A percentile compares a stretch with the other conserved stretches of the same genome.
Evolutionary conservation across 192 early-diverging fungal genomes (phyloP).

Genomic region (Linnemannia exigua): DNA sequence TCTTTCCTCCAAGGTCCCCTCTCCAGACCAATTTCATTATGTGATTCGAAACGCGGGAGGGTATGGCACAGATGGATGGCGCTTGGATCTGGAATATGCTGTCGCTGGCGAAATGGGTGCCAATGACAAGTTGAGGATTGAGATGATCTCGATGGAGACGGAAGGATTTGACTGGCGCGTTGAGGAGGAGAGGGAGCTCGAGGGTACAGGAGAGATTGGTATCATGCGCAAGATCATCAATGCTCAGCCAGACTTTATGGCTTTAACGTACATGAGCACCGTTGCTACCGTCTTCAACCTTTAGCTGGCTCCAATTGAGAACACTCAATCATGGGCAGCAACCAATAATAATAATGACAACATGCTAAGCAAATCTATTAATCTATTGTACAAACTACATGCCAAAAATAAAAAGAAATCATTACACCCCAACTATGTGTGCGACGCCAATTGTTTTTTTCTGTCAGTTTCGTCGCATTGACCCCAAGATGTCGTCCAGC

Average conservation of each 20-base stretch:
- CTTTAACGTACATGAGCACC: constrained; percentile 32
- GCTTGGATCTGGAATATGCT: constrained; percentile 37
- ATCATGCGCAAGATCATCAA: constrained; percentile 31
- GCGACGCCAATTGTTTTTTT: too few species aligned
- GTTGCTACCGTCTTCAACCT: constrained; percentile 14
- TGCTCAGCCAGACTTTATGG: constrained; percentile 30
- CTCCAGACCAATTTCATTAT: constrained; percentile 48
- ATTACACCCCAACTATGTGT: too few species aligned
- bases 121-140: constrained; percentile 23
- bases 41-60: constrained; percentile 58
- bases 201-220: constrained; percentile 27
- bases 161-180: constrained; percentile 34
- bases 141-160: constrained; percentile 33
- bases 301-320: background rate
- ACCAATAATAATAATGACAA: too few species aligned
- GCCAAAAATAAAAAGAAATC: background rate
- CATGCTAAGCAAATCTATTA: background rate
- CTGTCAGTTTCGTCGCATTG: constrained; percentile 13
- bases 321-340: too few species aligned
- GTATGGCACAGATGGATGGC: constrained; percentile 32
- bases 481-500: constrained; percentile 26
- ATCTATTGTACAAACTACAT: too few species aligned
- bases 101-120: background rate
- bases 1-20: constrained; percentile 51
- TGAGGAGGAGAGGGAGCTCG: constrained; percentile 23